phyloP scores from a whole-genome alignment of 371 early-diverging fungal species.

The Lichtheimia corymbifera region DNA sequence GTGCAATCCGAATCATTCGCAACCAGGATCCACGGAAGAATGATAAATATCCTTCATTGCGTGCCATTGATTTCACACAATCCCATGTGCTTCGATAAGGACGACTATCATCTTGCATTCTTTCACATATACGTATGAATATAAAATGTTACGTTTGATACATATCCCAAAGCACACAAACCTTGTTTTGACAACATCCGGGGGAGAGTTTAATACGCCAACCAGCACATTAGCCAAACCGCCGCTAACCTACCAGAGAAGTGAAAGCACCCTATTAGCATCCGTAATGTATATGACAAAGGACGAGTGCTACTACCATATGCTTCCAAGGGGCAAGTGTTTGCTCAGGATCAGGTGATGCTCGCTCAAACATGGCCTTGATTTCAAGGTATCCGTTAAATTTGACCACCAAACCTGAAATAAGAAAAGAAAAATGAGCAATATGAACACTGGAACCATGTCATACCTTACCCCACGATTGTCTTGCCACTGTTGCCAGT shows the following conservation, averaged over 20 bases:
- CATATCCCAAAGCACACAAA: constrained; percentile 7
- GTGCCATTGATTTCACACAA: constrained; percentile 40
- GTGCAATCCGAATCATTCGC: constrained; percentile 55
- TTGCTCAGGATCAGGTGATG: constrained; percentile 23
- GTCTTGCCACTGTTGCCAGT: constrained; percentile 49
- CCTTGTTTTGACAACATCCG: constrained; percentile 51
- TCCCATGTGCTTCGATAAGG: constrained; percentile 43
- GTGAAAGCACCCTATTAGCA: no score
- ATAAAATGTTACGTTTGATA: background rate
- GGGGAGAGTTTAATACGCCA: constrained; percentile 52
- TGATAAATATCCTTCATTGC: constrained; percentile 42
- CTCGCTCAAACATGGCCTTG: constrained; percentile 40
- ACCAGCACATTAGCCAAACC: constrained; percentile 54
- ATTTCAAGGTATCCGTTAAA: constrained; percentile 50
- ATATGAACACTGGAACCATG: background rate
- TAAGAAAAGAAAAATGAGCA: background rate
- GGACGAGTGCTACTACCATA: constrained; percentile 29
- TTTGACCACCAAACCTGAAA: constrained; percentile 50
- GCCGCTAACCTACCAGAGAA: constrained; percentile 32
- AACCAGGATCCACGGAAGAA: constrained; percentile 54
- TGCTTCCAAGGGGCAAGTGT: constrained; percentile 47
- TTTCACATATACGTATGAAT: constrained; percentile 8
- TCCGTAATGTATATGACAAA: no score
- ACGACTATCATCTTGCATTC: constrained; percentile 54
- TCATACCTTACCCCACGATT: constrained; percentile 41